Conservation (phyloP, 495 filamentous ascomycete species). For the Aspergillus sclerotioniger region DNA sequence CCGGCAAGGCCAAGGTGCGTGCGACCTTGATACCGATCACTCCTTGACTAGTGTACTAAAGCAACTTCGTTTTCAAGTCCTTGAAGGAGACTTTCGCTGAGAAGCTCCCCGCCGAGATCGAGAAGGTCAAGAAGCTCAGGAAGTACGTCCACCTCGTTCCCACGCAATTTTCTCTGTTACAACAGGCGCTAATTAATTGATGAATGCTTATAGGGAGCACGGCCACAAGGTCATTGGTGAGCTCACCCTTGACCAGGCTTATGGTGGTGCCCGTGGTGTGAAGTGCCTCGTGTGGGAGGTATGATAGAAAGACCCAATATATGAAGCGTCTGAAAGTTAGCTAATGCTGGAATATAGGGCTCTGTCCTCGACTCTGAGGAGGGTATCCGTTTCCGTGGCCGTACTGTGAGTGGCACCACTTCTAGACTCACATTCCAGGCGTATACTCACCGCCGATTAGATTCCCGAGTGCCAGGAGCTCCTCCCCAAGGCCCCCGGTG, state of each 20-base stretch:
- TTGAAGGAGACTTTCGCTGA: slow-evolving; percentile 98
- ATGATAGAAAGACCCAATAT: slow-evolving; percentile 18
- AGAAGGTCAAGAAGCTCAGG: slow-evolving; percentile 96
- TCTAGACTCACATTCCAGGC: neutral
- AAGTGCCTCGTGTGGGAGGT: slow-evolving; percentile 98
- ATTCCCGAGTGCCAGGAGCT: slow-evolving; percentile 98
- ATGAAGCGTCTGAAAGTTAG: neutral
- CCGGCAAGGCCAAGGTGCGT: slow-evolving; percentile 76
- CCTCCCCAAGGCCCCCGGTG: slow-evolving; percentile 93
- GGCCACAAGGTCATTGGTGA: slow-evolving; percentile 94
- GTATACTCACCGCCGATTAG: slow-evolving; percentile 37
- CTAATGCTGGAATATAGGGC: slow-evolving; percentile 50
- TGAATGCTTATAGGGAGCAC: slow-evolving; percentile 64
- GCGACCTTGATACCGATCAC: slow-evolving; percentile 5
- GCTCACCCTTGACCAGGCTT: slow-evolving; percentile 98
- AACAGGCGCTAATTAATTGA: slow-evolving; percentile 23
- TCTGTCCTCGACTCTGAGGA: slow-evolving; percentile 98
- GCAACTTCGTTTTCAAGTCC: slow-evolving; percentile 55
- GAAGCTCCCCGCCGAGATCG: slow-evolving; percentile 89
- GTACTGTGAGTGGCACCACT: slow-evolving; percentile 60
- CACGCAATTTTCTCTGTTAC: neutral
- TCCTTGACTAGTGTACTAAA: neutral
- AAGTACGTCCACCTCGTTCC: slow-evolving; percentile 60
- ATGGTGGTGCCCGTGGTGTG: slow-evolving; percentile 98
- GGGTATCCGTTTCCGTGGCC: slow-evolving; percentile 98